A percentile compares a stretch with the other conserved stretches of the same genome.
Evolutionary conservation across 176 grass and related monocot genomes (phyloP).

Genomic region (Zoysia japonica): DNA sequence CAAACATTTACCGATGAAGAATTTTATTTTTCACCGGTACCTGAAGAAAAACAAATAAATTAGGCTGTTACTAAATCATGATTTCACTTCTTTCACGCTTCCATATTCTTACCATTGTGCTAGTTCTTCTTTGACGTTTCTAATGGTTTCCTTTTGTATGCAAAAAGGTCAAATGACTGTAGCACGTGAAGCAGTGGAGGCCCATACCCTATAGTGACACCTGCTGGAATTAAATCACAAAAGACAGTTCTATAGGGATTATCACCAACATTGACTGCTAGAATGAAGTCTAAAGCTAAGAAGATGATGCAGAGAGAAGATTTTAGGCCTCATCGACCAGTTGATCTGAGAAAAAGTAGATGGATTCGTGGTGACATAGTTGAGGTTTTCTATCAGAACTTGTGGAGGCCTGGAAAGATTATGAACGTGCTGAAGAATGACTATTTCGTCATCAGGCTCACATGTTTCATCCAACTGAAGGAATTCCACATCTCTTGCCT

Average conservation of each 20-base stretch:
- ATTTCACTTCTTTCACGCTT: conserved; percentile 20
- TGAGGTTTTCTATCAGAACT: conserved; percentile 47
- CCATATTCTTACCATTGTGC: conserved; percentile 1
- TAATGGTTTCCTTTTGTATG: conserved; percentile 18
- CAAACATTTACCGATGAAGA: conserved; percentile 3
- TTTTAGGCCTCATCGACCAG: conserved; percentile 26
- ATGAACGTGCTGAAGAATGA: conserved; percentile 42
- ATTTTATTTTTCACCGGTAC: background rate
- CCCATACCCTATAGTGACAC: background rate
- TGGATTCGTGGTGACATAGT: conserved; percentile 53
- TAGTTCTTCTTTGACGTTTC: conserved; percentile 15
- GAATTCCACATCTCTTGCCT: conserved; percentile 45
- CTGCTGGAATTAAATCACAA: conserved; percentile 40
- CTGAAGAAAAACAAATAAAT: background rate
- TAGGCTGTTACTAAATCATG: conserved; percentile 1
- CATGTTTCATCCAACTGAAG: conserved; percentile 42
- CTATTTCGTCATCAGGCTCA: conserved; percentile 39
- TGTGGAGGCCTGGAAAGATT: conserved; percentile 55
- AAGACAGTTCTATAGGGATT: conserved; percentile 18
- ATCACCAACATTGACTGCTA: conserved; percentile 15
- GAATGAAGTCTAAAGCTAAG: conserved; percentile 17
- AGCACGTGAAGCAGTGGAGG: background rate
- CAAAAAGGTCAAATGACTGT: background rate
- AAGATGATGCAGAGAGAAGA: conserved; percentile 21
- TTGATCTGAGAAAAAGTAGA: conserved; percentile 15